phyloP scores from a whole-genome alignment of 1,284 basidiomycete genomes.

The Volvariella surrecta region DNA sequence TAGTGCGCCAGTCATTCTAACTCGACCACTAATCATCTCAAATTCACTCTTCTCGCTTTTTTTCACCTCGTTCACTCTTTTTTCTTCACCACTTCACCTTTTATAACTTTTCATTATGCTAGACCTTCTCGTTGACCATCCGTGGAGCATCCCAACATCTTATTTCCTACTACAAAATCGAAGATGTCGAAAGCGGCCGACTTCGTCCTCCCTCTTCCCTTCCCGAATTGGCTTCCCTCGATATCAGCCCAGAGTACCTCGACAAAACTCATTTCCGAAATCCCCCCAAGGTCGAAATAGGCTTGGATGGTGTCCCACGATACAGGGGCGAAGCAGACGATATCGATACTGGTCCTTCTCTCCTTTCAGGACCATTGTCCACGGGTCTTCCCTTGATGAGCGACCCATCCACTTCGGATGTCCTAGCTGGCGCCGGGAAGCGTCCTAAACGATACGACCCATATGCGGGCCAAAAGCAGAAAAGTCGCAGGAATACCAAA shows the following conservation, averaged over 20 bases:
- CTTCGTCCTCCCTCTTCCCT: slow-evolving; percentile 84
- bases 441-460: too few species aligned
- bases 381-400: too few species aligned
- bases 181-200: slow-evolving; percentile 84
- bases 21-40: slow-evolving; percentile 3
- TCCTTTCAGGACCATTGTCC: too few species aligned
- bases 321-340: slow-evolving; percentile 80
- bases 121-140: slow-evolving; percentile 92
- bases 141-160: slow-evolving; percentile 85
- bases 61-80: slow-evolving; percentile 11
- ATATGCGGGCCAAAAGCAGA: too few species aligned
- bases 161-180: slow-evolving; percentile 92
- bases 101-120: slow-evolving; percentile 11
- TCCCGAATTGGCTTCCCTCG: slow-evolving; percentile 79
- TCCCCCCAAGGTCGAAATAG: slow-evolving; percentile 82
- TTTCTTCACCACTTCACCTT: slow-evolving; percentile 10
- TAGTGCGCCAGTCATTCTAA: slow-evolving; percentile 15
- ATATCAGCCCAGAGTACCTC: slow-evolving; percentile 84
- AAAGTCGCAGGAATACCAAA: too few species aligned
- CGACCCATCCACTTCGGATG: too few species aligned
- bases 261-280: slow-evolving; percentile 88
- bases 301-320: slow-evolving; percentile 71
- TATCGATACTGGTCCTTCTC: slow-evolving; percentile 20
- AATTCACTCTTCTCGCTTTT: slow-evolving; percentile 11
- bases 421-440: too few species aligned